Conservation (phyloP, 2,329 filamentous ascomycete genomes). For the Massarina eburnea region DNA sequence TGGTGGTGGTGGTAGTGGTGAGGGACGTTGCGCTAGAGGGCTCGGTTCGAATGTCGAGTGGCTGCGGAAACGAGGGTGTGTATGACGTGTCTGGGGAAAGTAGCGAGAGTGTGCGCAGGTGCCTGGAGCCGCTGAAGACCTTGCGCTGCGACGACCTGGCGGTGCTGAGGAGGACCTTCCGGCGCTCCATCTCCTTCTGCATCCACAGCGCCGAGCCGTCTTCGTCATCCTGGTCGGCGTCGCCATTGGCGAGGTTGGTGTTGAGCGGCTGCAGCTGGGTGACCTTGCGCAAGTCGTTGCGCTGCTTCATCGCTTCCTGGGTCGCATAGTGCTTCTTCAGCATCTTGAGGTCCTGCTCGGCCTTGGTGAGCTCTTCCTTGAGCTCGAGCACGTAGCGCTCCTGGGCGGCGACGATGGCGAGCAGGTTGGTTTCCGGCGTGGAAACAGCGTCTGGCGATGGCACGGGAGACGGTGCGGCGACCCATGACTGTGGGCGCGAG, state of each 20-base stretch:
- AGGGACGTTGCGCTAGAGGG: conserved; percentile 1
- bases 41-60: conserved; percentile 40
- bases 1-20: conserved; percentile 5
- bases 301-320: conserved; percentile 76
- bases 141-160: conserved; percentile 54
- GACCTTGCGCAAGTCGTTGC: conserved; percentile 60
- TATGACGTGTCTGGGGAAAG: conserved; percentile 64
- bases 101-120: conserved; percentile 73
- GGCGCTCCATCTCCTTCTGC: conserved; percentile 69
- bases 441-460: conserved; percentile 28
- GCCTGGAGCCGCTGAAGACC: conserved; percentile 64
- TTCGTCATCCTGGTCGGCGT: conserved; percentile 44
- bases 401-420: conserved; percentile 88
- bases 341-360: conserved; percentile 72
- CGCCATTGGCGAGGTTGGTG: conserved; percentile 39
- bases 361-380: conserved; percentile 81
- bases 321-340: conserved; percentile 83
- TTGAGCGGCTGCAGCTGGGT: conserved; percentile 60
- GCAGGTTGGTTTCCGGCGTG: conserved; percentile 55
- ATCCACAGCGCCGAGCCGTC: conserved; percentile 48
- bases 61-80: conserved; percentile 40
- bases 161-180: conserved; percentile 64
- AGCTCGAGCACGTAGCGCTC: conserved; percentile 89
- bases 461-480: conserved; percentile 34
- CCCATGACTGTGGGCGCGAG: conserved; percentile 43